These are phyloP conservation scores for Eucalyptus marginata DNA, from an alignment of 345 rosid genomes.

Conservation along the genomic window DNA sequence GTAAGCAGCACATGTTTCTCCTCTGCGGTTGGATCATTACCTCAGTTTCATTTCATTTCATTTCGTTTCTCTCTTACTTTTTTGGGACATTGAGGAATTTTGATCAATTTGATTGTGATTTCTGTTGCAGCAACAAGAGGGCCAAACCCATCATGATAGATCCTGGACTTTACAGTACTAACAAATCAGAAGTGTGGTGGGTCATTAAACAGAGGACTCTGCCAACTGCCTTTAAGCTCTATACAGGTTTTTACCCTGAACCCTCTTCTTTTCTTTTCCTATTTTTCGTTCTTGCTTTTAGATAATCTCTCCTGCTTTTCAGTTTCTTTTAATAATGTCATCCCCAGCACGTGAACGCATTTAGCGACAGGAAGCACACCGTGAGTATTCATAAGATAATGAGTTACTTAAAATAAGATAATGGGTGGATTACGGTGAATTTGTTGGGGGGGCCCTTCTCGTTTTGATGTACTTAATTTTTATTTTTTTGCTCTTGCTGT, in stretches of 20 bases:
- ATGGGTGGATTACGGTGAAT: background rate
- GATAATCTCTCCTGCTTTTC: background rate
- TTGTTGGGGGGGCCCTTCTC: background rate
- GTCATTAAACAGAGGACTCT: slow-evolving; percentile 51
- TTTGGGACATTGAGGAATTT: background rate
- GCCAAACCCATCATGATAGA: slow-evolving; percentile 84
- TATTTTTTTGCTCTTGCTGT: background rate
- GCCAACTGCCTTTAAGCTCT: slow-evolving; percentile 94
- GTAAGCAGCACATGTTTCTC: slow-evolving; percentile 20
- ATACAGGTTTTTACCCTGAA: slow-evolving; percentile 37
- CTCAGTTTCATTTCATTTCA: background rate
- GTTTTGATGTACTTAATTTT: background rate
- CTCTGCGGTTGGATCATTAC: background rate
- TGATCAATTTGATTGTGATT: background rate
- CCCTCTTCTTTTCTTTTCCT: background rate
- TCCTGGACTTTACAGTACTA: slow-evolving; percentile 62
- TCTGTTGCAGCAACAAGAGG: slow-evolving; percentile 53
- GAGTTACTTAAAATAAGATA: background rate
- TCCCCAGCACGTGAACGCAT: background rate
- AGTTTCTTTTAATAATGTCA: background rate
- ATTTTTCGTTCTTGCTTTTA: background rate
- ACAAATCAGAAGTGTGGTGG: slow-evolving; percentile 92
- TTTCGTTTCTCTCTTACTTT: background rate
- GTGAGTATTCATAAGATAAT: background rate
- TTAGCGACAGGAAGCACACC: background rate